A percentile compares a stretch with the other conserved stretches of the same genome.
These are phyloP conservation scores for Phytophthora megakarya DNA, from an alignment of 352 stramenopile genomes.

Conservation along the genomic window DNA sequence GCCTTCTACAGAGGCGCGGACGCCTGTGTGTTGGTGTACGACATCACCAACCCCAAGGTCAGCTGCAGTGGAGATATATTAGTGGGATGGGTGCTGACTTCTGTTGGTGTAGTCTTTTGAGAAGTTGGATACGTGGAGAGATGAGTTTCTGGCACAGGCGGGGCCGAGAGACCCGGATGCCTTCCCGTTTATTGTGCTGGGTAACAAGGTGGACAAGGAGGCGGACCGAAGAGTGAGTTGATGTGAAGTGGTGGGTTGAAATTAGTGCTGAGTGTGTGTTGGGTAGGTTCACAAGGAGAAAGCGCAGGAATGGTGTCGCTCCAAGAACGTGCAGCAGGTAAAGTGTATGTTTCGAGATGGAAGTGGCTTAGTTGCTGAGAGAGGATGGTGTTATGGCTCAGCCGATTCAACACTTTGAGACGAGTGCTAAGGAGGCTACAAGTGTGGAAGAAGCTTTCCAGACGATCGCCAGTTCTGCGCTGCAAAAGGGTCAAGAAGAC, in stretches of 20 bases:
- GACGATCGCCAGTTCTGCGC: constrained; percentile 89
- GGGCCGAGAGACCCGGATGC: constrained; percentile 88
- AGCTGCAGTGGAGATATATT: neutral
- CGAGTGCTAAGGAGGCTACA: constrained; percentile 96
- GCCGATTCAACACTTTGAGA: constrained; percentile 97
- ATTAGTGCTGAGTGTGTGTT: neutral
- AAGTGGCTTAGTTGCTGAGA: neutral
- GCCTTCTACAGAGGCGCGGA: constrained; percentile 99
- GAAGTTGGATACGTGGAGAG: constrained; percentile 96
- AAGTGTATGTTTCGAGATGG: neutral
- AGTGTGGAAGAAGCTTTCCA: constrained; percentile 98
- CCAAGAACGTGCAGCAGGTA: constrained; percentile 82
- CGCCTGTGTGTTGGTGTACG: constrained; percentile 98
- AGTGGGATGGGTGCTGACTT: neutral
- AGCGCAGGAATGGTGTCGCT: constrained; percentile 93
- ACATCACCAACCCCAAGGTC: constrained; percentile 97
- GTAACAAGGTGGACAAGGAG: constrained; percentile 99
- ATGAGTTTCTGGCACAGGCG: constrained; percentile 97
- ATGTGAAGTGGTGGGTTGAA: neutral
- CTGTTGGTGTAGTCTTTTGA: constrained; percentile 91
- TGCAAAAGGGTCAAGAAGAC: constrained; percentile 88
- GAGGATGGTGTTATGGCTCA: constrained; percentile 27
- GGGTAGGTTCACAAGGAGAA: constrained; percentile 80
- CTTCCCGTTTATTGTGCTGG: constrained; percentile 98
- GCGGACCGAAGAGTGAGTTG: constrained; percentile 66